Evolutionary conservation across 345 rosid genomes (phyloP).

Genomic region (Dipteronia dyeriana): DNA sequence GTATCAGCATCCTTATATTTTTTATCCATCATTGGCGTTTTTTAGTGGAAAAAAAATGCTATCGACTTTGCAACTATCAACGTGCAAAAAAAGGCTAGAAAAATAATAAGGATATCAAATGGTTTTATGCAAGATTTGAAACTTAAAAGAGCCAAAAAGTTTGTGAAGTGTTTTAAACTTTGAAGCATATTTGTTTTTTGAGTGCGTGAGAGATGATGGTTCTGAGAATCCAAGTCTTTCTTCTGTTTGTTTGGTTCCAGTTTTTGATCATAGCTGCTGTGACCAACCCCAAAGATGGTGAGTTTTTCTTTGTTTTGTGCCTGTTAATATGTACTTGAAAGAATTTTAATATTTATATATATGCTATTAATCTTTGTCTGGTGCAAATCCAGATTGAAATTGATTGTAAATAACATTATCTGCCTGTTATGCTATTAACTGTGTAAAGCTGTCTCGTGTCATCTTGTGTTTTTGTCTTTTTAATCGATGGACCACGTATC

Average conservation of each 20-base stretch:
- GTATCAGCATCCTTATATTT: neutral
- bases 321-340: neutral
- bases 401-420: no score
- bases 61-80: neutral
- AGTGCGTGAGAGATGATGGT: neutral
- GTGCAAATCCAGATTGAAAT: no score
- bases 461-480: neutral
- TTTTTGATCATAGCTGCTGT: constrained; percentile 11
- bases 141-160: neutral
- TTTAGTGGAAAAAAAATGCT: neutral
- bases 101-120: no score
- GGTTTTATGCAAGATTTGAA: neutral
- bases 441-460: neutral
- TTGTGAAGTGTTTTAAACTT: neutral
- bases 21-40: neutral
- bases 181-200: neutral
- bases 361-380: no score
- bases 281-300: constrained; percentile 1
- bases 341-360: neutral
- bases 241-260: constrained; percentile 9
- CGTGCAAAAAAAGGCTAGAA: no score
- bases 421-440: neutral
- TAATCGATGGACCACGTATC: neutral
- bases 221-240: neutral
- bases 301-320: constrained; percentile 8